These are phyloP conservation scores for Penicillium sp. DNA, from an alignment of 2,329 filamentous ascomycete species.

Conservation along the genomic window DNA sequence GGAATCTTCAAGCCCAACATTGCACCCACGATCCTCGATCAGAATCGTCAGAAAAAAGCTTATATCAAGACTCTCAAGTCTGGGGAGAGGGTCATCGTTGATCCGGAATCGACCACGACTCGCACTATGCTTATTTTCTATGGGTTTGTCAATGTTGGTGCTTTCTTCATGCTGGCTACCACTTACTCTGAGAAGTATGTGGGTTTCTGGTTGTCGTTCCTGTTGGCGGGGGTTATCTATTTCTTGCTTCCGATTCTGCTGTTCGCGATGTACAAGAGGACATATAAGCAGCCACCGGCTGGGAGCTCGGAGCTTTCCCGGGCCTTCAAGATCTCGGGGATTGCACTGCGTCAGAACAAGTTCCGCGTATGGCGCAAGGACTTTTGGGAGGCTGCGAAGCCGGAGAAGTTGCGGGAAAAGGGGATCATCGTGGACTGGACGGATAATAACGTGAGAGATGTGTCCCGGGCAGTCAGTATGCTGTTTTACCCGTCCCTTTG, in stretches of 20 bases:
- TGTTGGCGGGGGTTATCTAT: slow-evolving; percentile 35
- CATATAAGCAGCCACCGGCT: slow-evolving; percentile 32
- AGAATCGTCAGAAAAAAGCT: slow-evolving; percentile 40
- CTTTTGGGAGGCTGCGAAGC: slow-evolving; percentile 40
- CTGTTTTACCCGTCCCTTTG: not conserved
- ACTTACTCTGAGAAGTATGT: slow-evolving; percentile 40
- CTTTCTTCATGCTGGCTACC: slow-evolving; percentile 40
- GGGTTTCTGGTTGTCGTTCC: slow-evolving; percentile 39
- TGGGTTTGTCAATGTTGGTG: slow-evolving; percentile 34
- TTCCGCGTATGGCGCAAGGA: slow-evolving; percentile 34
- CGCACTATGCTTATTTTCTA: slow-evolving; percentile 42
- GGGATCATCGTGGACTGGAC: slow-evolving; percentile 35
- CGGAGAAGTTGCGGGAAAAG: slow-evolving; percentile 30
- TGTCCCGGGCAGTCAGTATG: slow-evolving; percentile 32
- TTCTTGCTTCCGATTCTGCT: slow-evolving; percentile 40
- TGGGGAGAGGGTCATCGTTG: slow-evolving; percentile 51
- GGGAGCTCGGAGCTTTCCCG: slow-evolving; percentile 36
- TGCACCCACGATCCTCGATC: slow-evolving; percentile 48
- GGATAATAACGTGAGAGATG: slow-evolving; percentile 40
- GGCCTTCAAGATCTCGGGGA: slow-evolving; percentile 35
- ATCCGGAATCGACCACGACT: slow-evolving; percentile 48
- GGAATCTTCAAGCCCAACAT: slow-evolving; percentile 47
- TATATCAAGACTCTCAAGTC: slow-evolving; percentile 46
- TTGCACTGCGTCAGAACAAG: slow-evolving; percentile 36
- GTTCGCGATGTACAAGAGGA: slow-evolving; percentile 35